phyloP scores from a whole-genome alignment of 2,329 filamentous ascomycete species.

The Fusarium foetens region DNA sequence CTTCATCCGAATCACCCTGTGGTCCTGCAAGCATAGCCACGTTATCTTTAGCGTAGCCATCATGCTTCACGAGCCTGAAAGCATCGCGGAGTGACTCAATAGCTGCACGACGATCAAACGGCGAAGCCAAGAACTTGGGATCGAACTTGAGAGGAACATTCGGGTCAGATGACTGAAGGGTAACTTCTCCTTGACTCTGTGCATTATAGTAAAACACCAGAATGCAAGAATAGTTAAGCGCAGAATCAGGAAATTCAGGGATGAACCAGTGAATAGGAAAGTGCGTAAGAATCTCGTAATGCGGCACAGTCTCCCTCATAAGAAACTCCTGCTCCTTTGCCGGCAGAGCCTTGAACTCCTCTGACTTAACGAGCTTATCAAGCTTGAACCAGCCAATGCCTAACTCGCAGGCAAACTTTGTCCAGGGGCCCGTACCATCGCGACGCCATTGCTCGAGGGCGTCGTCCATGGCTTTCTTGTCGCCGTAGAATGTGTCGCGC shows the following conservation, averaged over 20 bases:
- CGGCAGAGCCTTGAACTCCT: slow-evolving; percentile 63
- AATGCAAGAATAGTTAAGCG: slow-evolving; percentile 56
- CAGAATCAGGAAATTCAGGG: slow-evolving; percentile 50
- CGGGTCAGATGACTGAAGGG: slow-evolving; percentile 63
- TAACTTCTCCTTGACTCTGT: slow-evolving; percentile 62
- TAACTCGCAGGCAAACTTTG: slow-evolving; percentile 52
- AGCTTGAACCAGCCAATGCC: slow-evolving; percentile 59
- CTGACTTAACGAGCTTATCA: slow-evolving; percentile 50
- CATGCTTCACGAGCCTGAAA: slow-evolving; percentile 52
- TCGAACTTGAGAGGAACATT: slow-evolving; percentile 62
- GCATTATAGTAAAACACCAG: slow-evolving; percentile 63
- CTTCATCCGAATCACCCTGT: slow-evolving; percentile 61
- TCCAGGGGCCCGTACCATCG: slow-evolving; percentile 54
- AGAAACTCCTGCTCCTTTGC: slow-evolving; percentile 56
- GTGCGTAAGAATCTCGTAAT: slow-evolving; percentile 64
- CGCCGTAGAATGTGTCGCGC: slow-evolving; percentile 58
- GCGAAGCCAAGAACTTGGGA: slow-evolving; percentile 62
- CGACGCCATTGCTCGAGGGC: slow-evolving; percentile 60
- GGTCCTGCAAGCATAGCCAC: slow-evolving; percentile 56
- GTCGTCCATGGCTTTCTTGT: slow-evolving; percentile 53
- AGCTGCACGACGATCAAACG: slow-evolving; percentile 63
- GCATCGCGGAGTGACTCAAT: slow-evolving; percentile 60
- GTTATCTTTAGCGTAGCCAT: slow-evolving; percentile 57
- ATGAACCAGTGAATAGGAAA: slow-evolving; percentile 56
- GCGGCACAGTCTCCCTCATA: slow-evolving; percentile 61